A percentile compares a stretch with the other conserved stretches of the same genome.
Conservation (phyloP, 768 basidiomycete genomes). For the Agrocybe pediades region DNA sequence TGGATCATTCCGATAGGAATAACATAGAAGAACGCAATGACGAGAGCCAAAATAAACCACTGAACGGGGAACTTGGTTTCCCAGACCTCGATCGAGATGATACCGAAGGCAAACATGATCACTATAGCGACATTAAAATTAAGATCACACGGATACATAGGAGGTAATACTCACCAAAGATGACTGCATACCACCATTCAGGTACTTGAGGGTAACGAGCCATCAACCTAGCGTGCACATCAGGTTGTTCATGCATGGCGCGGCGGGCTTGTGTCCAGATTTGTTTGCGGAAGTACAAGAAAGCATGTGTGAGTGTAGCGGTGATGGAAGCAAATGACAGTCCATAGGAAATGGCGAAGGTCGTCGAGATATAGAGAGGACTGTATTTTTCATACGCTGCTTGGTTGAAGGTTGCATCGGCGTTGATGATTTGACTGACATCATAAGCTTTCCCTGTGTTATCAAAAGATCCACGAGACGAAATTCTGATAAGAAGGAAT, state of each 20-base stretch:
- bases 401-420: conserved; percentile 56
- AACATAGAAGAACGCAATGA: conserved; percentile 67
- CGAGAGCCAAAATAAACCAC: conserved; percentile 68
- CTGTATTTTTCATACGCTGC: conserved; percentile 57
- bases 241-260: conserved; percentile 76
- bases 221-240: conserved; percentile 87
- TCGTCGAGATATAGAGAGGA: conserved; percentile 66
- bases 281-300: conserved; percentile 77
- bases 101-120: conserved; percentile 66
- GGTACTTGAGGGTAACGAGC: conserved; percentile 72
- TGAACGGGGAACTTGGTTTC: conserved; percentile 68
- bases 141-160: conserved; percentile 12
- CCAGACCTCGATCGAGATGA: conserved; percentile 75
- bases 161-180: conserved; percentile 53
- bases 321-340: conserved; percentile 85
- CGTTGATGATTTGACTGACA: conserved; percentile 54
- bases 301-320: conserved; percentile 69
- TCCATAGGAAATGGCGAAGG: conserved; percentile 80
- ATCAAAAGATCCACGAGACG: conserved; percentile 66
- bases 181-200: conserved; percentile 79
- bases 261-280: conserved; percentile 73
- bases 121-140: conserved; percentile 28
- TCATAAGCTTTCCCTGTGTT: conserved; percentile 62
- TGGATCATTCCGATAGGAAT: conserved; percentile 70
- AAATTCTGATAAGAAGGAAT: conserved; percentile 38